Conservation (phyloP, 305 asterid genomes). For the Fraxinus sp. region DNA sequence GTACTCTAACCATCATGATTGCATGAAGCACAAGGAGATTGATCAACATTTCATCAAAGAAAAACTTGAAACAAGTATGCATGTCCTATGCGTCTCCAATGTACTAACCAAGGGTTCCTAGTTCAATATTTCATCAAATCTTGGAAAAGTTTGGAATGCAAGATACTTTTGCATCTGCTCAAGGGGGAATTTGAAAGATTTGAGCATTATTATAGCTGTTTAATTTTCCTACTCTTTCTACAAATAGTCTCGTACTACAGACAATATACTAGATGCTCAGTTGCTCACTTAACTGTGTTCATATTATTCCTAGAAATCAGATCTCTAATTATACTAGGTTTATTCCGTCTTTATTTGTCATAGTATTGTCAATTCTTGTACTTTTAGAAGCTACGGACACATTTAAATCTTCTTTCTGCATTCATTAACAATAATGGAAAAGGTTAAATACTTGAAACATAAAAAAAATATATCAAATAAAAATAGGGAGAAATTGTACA, state of each 20-base stretch:
- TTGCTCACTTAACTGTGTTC: not conserved
- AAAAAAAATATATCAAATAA: not conserved
- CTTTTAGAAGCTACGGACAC: not conserved
- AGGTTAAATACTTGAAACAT: not conserved
- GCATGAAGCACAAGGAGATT: not conserved
- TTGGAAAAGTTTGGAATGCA: not conserved
- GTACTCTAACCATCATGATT: not conserved
- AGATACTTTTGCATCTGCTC: not conserved
- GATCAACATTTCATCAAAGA: not conserved
- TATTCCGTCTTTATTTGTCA: not conserved
- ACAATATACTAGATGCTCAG: not conserved
- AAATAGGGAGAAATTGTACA: not conserved
- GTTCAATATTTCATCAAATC: not conserved
- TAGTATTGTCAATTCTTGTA: not conserved
- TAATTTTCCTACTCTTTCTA: not conserved
- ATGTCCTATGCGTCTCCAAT: not conserved
- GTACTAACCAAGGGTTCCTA: not conserved
- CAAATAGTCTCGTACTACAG: not conserved
- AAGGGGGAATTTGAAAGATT: not conserved
- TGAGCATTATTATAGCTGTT: not conserved
- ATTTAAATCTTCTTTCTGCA: not conserved
- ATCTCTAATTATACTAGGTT: not conserved
- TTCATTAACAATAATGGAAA: not conserved
- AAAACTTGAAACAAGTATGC: not conserved
- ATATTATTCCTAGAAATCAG: not conserved